Base-by-base conservation (phyloP, 768 basidiomycete species). In the Amanita rimosa region DNA sequence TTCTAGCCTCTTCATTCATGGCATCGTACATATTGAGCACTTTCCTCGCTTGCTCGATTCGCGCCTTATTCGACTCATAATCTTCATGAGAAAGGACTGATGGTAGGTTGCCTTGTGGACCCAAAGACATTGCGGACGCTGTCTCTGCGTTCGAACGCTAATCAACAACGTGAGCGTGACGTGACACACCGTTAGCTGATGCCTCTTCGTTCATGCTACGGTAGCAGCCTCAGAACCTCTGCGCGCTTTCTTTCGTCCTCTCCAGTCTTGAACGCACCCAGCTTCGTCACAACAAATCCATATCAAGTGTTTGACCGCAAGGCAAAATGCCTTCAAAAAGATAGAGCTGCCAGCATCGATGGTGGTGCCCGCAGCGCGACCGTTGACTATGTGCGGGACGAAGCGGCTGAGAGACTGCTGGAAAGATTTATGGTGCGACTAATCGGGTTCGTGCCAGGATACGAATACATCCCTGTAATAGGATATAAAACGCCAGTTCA, bases 401-500 rank as follows among this genome's bases (percentile, higher is more conserved):
- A 95, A 61, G 81, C 94, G 7, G 92, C 94, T 17, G 88, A 92
- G 53, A 73, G 85, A 51, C 76, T 98, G 76, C 78, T 91, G 66
- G 95, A 98, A 60, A 74, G 95, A 48, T 77, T 99, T 53, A 64
- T 88, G 70, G 95, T 92, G 59, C 53, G 68, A 50, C 37, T 36
- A 38, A 26, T 19, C 13, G 17, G 45, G 43, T 49, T 26, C 50
- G 16, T 48, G 21, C 50, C 22, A 33, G 13, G 5, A 24, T 38
- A 46, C 52, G 34, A 19, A 35, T 40, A 41, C 44, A 36, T 37
- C 37, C 11, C 16, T 55, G 41, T 40, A 39, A 3, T 58, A 98
- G 95, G 95, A 99, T 62, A 86, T 99, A 55, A 93, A 88, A 65
- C 76, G 83, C 38, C 83, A 78, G 29, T 96, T 94, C 58, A 67